A percentile compares a stretch with the other conserved stretches of the same genome.
These are phyloP conservation scores for Silene uniflora DNA, from an alignment of 148 eudicot genomes.

Conservation along the genomic window DNA sequence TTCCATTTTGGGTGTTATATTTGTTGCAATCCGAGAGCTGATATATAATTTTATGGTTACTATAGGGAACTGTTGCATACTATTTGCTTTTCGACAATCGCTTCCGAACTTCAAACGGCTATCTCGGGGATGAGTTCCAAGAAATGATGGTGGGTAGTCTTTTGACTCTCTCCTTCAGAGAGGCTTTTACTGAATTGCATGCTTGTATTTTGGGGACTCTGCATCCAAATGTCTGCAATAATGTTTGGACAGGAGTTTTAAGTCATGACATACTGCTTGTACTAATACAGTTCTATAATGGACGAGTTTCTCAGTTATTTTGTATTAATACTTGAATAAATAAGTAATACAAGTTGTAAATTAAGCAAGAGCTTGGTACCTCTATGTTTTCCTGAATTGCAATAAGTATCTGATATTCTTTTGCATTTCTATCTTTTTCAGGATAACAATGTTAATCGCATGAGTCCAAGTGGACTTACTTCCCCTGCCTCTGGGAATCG, in stretches of 20 bases:
- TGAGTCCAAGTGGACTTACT: conserved; percentile 50
- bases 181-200: conserved; percentile 16
- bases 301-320: not conserved
- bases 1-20: not conserved
- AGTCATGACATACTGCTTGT: not conserved
- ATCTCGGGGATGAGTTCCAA: conserved; percentile 94
- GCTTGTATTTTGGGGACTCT: not conserved
- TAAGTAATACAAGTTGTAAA: not conserved
- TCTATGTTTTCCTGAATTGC: not conserved
- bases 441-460: conserved; percentile 47
- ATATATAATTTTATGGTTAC: conserved; percentile 14
- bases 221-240: not conserved
- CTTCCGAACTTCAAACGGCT: conserved; percentile 73
- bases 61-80: conserved; percentile 92
- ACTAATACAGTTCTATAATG: not conserved
- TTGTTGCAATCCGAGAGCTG: not conserved
- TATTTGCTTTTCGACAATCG: conserved; percentile 90
- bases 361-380: not conserved
- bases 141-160: conserved; percentile 61
- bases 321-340: not conserved
- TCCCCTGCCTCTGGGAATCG: conserved; percentile 51
- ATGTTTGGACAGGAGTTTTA: not conserved
- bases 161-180: not conserved
- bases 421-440: conserved; percentile 21
- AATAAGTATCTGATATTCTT: not conserved